phyloP scores from a whole-genome alignment of 768 basidiomycete genomes.

The Amanita muscaria region DNA sequence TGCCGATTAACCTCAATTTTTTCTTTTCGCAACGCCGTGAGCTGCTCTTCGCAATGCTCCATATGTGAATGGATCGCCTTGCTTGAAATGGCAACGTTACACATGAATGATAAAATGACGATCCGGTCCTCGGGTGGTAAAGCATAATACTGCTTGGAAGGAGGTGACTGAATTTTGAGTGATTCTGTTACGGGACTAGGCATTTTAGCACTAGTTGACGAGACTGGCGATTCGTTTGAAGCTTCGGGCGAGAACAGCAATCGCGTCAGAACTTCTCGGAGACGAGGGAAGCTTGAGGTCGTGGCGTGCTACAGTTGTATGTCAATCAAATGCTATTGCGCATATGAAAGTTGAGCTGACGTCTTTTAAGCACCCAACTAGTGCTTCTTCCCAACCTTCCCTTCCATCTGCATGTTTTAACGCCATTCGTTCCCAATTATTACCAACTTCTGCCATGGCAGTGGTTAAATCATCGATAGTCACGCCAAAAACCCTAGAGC shows the following conservation, averaged over 20 bases:
- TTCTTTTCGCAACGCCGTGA: slow-evolving; percentile 91
- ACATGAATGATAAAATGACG: slow-evolving; percentile 79
- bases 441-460: slow-evolving; percentile 74
- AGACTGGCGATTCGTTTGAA: slow-evolving; percentile 31
- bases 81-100: slow-evolving; percentile 83
- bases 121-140: slow-evolving; percentile 76
- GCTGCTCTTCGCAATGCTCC: slow-evolving; percentile 81
- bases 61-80: slow-evolving; percentile 83
- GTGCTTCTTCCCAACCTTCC: slow-evolving; percentile 86
- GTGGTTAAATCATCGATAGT: slow-evolving; percentile 52
- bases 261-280: slow-evolving; percentile 62
- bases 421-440: slow-evolving; percentile 78
- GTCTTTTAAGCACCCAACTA: slow-evolving; percentile 83
- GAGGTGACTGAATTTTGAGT: slow-evolving; percentile 39
- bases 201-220: slow-evolving; percentile 39
- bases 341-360: slow-evolving; percentile 39
- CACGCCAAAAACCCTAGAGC: slow-evolving; percentile 43
- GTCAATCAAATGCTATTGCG: slow-evolving; percentile 2
- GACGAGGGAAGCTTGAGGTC: slow-evolving; percentile 57
- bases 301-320: slow-evolving; percentile 55
- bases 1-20: slow-evolving; percentile 91
- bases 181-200: slow-evolving; percentile 35
- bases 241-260: slow-evolving; percentile 63
- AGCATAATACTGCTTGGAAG: slow-evolving; percentile 61
- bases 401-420: slow-evolving; percentile 66